Evolutionary conservation across 208 protist species (phyloP).

Genomic region (Plasmodiophora brassicae): DNA sequence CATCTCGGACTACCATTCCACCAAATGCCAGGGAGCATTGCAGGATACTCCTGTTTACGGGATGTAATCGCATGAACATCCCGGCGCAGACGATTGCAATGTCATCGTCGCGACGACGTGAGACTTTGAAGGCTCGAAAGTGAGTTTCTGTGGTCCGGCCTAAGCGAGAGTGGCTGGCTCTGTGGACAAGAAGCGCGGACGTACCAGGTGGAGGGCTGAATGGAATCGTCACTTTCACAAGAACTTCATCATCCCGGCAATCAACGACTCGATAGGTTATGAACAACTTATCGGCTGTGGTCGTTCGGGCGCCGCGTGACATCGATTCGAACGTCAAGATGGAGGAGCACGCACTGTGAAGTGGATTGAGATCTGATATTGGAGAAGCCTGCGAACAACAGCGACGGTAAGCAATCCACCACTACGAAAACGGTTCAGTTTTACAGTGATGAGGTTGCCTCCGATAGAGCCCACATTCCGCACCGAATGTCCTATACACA

Average conservation of each 20-base stretch:
- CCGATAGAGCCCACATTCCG: neutral
- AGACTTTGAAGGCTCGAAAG: constrained; percentile 68
- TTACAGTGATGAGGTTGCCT: neutral
- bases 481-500: neutral
- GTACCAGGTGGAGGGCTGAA: neutral
- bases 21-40: constrained; percentile 55
- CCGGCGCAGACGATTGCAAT: constrained; percentile 73
- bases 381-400: constrained; percentile 65
- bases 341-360: constrained; percentile 41
- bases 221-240: constrained; percentile 44
- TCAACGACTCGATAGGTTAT: constrained; percentile 60
- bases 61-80: constrained; percentile 48
- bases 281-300: constrained; percentile 44
- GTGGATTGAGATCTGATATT: constrained; percentile 72
- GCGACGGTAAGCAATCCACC: no score
- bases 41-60: constrained; percentile 24
- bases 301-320: neutral
- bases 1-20: no score
- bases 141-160: constrained; percentile 57
- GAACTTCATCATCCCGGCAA: constrained; percentile 59
- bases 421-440: neutral
- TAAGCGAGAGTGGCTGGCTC: constrained; percentile 40
- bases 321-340: constrained; percentile 28
- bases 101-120: constrained; percentile 71
- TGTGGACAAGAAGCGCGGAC: neutral